These are phyloP conservation scores for Bertia moriformis DNA, from an alignment of 2,329 filamentous ascomycete genomes.

Conservation along the genomic window DNA sequence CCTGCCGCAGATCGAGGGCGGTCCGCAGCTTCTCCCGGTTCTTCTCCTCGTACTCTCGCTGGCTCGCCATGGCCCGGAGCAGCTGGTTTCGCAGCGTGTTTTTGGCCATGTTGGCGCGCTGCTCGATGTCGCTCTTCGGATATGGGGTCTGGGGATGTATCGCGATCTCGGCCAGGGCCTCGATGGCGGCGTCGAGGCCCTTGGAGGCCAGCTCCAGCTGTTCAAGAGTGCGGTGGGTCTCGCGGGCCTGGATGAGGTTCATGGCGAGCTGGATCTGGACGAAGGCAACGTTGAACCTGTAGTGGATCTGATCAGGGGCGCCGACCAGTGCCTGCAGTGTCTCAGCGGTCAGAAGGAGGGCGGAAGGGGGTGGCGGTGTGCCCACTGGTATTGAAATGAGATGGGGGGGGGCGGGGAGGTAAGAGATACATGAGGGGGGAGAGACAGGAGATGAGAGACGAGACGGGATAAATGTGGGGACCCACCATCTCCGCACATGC, in stretches of 20 bases:
- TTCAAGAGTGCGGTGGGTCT: constrained; percentile 61
- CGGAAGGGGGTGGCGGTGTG: constrained; percentile 8
- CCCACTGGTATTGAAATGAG: background rate
- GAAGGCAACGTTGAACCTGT: constrained; percentile 96
- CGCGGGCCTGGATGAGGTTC: constrained; percentile 59
- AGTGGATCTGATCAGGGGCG: constrained; percentile 72
- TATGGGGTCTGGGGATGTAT: constrained; percentile 62
- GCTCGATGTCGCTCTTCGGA: constrained; percentile 77
- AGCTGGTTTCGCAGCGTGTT: constrained; percentile 91
- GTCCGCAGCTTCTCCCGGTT: constrained; percentile 78
- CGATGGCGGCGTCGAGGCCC: constrained; percentile 76
- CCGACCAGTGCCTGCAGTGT: constrained; percentile 64
- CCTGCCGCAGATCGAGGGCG: constrained; percentile 66
- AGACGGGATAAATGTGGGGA: background rate
- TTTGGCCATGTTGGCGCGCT: constrained; percentile 90
- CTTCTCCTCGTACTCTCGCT: constrained; percentile 83
- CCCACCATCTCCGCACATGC: constrained; percentile 49
- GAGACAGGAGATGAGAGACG: background rate
- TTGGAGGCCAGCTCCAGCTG: constrained; percentile 69
- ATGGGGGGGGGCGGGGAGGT: background rate
- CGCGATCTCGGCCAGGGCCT: constrained; percentile 49
- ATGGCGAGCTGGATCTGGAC: constrained; percentile 89
- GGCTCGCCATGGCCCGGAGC: constrained; percentile 67
- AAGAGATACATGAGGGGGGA: too few species aligned
- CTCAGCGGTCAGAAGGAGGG: constrained; percentile 6